Evolutionary conservation across 805 yeast genomes (phyloP).

Genomic region (Kazachstania kunashirensis): DNA sequence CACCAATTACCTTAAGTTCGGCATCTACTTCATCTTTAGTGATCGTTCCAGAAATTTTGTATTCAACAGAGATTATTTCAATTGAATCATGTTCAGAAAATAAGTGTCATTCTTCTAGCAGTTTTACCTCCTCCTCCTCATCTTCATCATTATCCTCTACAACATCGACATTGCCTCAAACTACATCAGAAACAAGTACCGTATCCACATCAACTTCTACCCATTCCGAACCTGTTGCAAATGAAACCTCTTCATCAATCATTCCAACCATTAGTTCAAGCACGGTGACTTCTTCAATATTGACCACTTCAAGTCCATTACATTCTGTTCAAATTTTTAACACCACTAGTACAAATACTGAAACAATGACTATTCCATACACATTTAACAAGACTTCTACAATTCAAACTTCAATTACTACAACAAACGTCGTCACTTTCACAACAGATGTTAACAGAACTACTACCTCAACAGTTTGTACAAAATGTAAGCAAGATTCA

Average conservation of each 20-base stretch:
- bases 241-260: neutral
- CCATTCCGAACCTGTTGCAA: neutral
- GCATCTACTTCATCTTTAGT: neutral
- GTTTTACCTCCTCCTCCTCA: neutral
- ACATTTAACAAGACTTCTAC: no score
- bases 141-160: neutral
- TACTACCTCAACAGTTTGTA: neutral
- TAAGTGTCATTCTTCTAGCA: neutral
- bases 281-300: neutral
- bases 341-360: no score
- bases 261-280: neutral
- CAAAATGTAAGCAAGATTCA: no score
- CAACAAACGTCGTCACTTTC: no score
- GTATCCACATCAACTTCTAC: constrained; percentile 2
- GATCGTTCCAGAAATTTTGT: neutral
- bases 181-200: neutral
- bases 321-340: no score
- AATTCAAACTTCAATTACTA: no score
- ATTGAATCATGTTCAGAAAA: constrained; percentile 4
- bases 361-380: no score
- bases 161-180: neutral
- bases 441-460: neutral
- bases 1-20: no score
- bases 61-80: neutral
- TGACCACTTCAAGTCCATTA: no score